Base-by-base conservation (phyloP, 2,329 filamentous ascomycete genomes). In the Pyrenochaeta sp. region DNA sequence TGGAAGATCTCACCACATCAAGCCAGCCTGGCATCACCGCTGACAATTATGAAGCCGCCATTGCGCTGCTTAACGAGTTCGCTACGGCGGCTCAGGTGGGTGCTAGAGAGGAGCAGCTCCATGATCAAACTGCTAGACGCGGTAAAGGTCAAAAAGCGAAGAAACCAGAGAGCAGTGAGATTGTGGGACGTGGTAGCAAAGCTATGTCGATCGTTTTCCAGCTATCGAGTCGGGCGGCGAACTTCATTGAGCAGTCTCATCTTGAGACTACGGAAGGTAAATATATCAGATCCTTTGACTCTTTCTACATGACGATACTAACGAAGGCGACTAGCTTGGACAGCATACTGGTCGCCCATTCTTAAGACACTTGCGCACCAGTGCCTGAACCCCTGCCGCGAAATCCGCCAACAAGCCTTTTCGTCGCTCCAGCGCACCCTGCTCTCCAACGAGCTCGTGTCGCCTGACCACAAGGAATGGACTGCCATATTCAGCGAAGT, bases 261-360 rank as follows among this genome's bases (percentile, higher is more conserved):
- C 83, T 97, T 2, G 94, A 96, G 66, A 87, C 83, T 47, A 89
- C 81, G 46, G 89, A 96, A 79, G 88, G 88, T 89, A 72, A 49
- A 77, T 30, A 40, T n/a, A 7, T 19, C 8, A 31, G 2, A 10
- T 30, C 9, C 11, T n/a, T 8, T 1, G 9, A 13, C 14, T 24
- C 3, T 5, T 17, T 20, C 10, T 13, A 26, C 3, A 10, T 35
- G 14, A 28, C 8, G 5, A 7, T 27, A 26, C 51, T 63, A 14
- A 64, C 42, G 9, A 20, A 13, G 7, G 11, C 18, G 2, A 8
- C 22, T 31, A 89, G 94, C 94, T 10, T 99, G 94, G 94, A 91
- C 90, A 36, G 90, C 94, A 7, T 99, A 99, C 70, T 99, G 94
- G 94, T 86, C 92, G 10, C 94, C 93, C 2, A 91, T 99, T 18